These are phyloP conservation scores for Polytrichum commune DNA, from an alignment of 225 moss, liverwort and hornwort species.

Conservation along the genomic window DNA sequence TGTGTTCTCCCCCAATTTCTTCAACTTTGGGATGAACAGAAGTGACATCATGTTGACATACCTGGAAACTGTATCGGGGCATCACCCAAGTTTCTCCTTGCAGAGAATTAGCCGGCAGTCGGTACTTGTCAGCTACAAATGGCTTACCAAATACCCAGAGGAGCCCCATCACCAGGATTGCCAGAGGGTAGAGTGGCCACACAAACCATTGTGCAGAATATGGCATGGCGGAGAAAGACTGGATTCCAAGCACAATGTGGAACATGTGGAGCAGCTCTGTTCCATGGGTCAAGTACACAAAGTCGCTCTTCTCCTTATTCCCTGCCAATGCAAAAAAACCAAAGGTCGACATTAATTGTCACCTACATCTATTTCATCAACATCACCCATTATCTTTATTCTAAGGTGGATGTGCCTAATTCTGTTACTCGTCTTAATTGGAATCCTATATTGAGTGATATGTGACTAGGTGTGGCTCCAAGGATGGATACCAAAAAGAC, in stretches of 20 bases:
- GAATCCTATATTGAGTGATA: too few relatives aligned
- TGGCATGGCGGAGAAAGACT: constrained; percentile 71
- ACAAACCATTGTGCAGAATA: constrained; percentile 62
- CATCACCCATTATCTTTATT: too few relatives aligned
- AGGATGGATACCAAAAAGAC: too few relatives aligned
- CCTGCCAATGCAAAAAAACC: constrained; percentile 19
- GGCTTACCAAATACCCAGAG: constrained; percentile 65
- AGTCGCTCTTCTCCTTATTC: constrained; percentile 42
- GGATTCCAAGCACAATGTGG: constrained; percentile 61
- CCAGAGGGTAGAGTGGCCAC: constrained; percentile 75
- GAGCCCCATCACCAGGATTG: constrained; percentile 39
- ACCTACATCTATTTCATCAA: too few relatives aligned
- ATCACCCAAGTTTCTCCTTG: constrained; percentile 70
- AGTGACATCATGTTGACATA: constrained; percentile 1
- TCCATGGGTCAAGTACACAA: constrained; percentile 76
- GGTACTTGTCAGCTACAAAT: constrained; percentile 52
- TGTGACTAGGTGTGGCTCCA: too few relatives aligned
- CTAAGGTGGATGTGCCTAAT: too few relatives aligned
- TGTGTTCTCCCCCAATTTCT: too few relatives aligned
- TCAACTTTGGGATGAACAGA: too few relatives aligned
- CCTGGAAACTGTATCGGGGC: constrained; percentile 84
- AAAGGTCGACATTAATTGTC: too few relatives aligned
- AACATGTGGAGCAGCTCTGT: constrained; percentile 71
- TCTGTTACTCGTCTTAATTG: too few relatives aligned
- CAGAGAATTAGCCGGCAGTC: constrained; percentile 24